phyloP scores from a whole-genome alignment of 1,284 basidiomycete genomes.

The Melampsora larici-populina region DNA sequence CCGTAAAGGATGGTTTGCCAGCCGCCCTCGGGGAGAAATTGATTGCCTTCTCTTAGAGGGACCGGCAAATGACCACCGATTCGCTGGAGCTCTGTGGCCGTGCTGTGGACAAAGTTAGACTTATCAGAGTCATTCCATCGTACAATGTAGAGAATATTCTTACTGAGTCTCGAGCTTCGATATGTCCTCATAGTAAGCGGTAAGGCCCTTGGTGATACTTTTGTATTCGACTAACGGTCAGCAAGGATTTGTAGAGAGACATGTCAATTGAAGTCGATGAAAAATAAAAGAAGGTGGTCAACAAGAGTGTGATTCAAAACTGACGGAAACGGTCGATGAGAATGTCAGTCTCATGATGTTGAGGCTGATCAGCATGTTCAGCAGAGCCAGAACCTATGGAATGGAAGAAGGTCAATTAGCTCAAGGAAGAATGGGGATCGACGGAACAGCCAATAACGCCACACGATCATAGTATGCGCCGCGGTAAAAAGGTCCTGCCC shows the following conservation, averaged over 20 bases:
- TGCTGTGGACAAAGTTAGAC: background rate
- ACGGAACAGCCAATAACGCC: background rate
- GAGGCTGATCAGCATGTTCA: constrained; percentile 37
- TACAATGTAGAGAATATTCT: background rate
- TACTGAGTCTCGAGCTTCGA: constrained; percentile 35
- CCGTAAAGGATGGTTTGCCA: constrained; percentile 31
- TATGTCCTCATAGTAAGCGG: constrained; percentile 35
- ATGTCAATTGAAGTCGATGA: background rate
- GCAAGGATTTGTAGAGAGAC: background rate
- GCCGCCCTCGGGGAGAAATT: constrained; percentile 39
- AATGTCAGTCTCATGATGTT: constrained; percentile 39
- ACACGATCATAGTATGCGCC: background rate
- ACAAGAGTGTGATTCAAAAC: background rate
- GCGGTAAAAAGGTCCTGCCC: background rate
- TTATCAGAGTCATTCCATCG: background rate
- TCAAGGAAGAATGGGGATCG: background rate
- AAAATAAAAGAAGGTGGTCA: background rate
- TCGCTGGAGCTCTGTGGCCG: constrained; percentile 30
- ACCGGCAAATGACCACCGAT: constrained; percentile 36
- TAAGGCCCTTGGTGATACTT: constrained; percentile 36
- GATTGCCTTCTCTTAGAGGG: constrained; percentile 35
- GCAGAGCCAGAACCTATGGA: constrained; percentile 29
- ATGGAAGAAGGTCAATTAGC: background rate
- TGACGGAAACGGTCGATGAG: constrained; percentile 37
- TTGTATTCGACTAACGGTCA: constrained; percentile 34